A percentile compares a stretch with the other conserved stretches of the same genome.
Evolutionary conservation across 2,329 filamentous ascomycete species (phyloP).

Genomic region (Trichoderma aggressivum): DNA sequence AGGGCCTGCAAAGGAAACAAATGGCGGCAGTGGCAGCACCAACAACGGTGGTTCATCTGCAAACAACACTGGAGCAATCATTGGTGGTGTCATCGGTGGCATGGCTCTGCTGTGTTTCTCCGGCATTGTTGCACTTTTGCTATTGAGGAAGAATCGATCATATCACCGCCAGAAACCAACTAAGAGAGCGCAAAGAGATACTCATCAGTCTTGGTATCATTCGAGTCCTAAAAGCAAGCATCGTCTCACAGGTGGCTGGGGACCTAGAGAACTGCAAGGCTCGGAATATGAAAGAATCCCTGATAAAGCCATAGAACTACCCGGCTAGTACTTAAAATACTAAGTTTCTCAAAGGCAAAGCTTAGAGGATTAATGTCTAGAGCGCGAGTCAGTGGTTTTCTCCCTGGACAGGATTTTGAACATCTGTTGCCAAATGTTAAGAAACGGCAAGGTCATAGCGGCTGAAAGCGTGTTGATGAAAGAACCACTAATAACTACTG

Average conservation of each 20-base stretch:
- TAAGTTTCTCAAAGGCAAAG: not conserved
- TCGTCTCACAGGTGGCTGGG: conserved; percentile 5
- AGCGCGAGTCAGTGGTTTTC: not conserved
- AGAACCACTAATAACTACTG: too few relatives aligned
- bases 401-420: too few relatives aligned
- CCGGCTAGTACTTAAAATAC: not conserved
- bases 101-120: conserved; percentile 34
- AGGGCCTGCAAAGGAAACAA: conserved; percentile 1
- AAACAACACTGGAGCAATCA: conserved; percentile 32
- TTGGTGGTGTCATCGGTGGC: conserved; percentile 35
- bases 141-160: conserved; percentile 19
- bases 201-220: not conserved
- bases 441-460: not conserved
- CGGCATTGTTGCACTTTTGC: conserved; percentile 21
- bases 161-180: not conserved
- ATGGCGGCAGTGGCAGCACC: not conserved
- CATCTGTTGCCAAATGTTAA: not conserved
- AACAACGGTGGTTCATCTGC: not conserved
- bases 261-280: conserved; percentile 1
- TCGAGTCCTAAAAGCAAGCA: not conserved
- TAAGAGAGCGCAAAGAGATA: not conserved
- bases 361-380: not conserved
- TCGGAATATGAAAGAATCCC: not conserved
- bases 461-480: not conserved
- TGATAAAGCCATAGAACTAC: not conserved